A percentile compares a stretch with the other conserved stretches of the same genome.
These are phyloP conservation scores for Schizochytrium sp. DNA, from an alignment of 108 stramenopile genomes.

Conservation along the genomic window DNA sequence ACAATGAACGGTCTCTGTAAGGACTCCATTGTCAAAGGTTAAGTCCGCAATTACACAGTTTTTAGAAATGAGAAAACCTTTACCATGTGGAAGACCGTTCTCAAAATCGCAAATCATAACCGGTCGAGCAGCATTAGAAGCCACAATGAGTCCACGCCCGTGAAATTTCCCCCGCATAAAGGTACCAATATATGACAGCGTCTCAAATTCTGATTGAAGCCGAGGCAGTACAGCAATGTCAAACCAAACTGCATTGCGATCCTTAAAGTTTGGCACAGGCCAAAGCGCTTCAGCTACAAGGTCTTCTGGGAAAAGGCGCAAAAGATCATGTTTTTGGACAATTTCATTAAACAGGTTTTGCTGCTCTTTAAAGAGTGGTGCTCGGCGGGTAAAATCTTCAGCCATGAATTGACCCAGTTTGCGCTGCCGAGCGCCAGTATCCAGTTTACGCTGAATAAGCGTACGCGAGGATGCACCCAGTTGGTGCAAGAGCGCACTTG, in stretches of 20 bases:
- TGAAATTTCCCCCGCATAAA: neutral
- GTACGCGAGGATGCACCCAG: neutral
- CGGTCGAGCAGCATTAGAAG: neutral
- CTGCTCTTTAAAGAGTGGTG: conserved; percentile 6
- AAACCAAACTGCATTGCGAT: neutral
- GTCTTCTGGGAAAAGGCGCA: neutral
- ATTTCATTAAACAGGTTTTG: neutral
- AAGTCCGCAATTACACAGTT: neutral
- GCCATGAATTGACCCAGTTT: neutral
- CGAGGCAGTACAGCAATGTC: neutral
- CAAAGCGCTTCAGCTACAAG: neutral
- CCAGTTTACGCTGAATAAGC: neutral
- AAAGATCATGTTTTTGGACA: neutral
- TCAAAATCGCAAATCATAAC: neutral
- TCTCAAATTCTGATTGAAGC: neutral
- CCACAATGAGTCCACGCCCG: neutral
- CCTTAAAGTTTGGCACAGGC: neutral
- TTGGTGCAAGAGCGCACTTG: conserved; percentile 36
- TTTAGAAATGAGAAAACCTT: neutral
- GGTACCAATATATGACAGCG: neutral
- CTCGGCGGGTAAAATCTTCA: neutral
- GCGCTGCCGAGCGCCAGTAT: neutral
- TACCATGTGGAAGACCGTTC: neutral
- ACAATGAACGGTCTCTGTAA: neutral
- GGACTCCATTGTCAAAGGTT: neutral